Evolutionary conservation across 2,329 filamentous ascomycete species (phyloP), one percentile per base, ranked within the genome.

Genomic region (Penicillium glabrum): DNA sequence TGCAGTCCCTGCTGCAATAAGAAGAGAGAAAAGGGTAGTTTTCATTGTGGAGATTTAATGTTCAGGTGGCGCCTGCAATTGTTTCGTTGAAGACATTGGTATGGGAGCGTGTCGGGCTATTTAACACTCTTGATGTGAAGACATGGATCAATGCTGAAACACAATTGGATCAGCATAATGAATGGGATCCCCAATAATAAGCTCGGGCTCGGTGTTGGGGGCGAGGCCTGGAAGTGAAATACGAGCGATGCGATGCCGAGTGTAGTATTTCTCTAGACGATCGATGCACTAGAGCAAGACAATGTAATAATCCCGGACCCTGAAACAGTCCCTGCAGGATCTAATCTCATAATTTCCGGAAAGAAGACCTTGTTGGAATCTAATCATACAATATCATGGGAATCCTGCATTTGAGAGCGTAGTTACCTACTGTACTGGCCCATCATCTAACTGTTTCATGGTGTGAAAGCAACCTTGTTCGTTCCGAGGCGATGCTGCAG

Each of bases 1-100:
- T 26, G 61, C 64, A n/a, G 58, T 37, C 3, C 61, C 54, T 10
- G 63, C 61, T 29, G 64, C 58, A 7, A 60, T 45, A 7, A 68
- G 43, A 39, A 69, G 46, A 16, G 62, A 59, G 19, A 65, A 11
- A 10, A 50, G 39, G 14, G 53, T 29, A 11, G 48, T 44, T 51
- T 67, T 68, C 65, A 68, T 67, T 31, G 11, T 53, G 49, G 21
- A 29, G n/a, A 13, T 29, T 13, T 26, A 7, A 33, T 39, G 33
- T 46, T 46, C 16, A 27, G 29, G 7, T 44, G 21, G 26, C 16
- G 13, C 14, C 19, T 39, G 16, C 9, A 19, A 3, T 39, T 19
- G n/a, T 39, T 6, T 14, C 5, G 29, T 31, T 33, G 31, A 16
- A 33, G 31, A 16, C 31, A 33, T 2, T 33, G 11, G 26, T 46